phyloP scores from a whole-genome alignment of 192 early-diverging fungal species.

The Mortierella claussenii region DNA sequence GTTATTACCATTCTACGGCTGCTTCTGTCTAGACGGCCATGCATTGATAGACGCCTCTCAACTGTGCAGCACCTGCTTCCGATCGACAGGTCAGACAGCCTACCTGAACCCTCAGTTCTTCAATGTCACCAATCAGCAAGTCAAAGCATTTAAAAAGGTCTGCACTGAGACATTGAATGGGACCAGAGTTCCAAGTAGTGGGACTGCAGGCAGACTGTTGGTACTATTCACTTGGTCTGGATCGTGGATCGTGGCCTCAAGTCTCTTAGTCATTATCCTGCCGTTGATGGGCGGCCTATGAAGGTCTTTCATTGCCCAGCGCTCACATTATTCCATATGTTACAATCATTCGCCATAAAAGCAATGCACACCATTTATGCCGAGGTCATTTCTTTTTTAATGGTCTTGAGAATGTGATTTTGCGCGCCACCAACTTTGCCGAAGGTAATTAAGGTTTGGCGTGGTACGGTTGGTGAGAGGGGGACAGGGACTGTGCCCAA shows the following conservation, averaged over 20 bases:
- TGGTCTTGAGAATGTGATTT: background rate
- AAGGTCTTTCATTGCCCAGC: too few species aligned
- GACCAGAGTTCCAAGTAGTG: conserved; percentile 2
- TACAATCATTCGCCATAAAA: background rate
- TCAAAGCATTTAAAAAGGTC: conserved; percentile 24
- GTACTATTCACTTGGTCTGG: background rate
- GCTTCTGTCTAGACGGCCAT: conserved; percentile 12
- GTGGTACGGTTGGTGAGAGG: background rate
- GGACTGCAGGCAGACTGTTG: background rate
- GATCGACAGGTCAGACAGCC: conserved; percentile 31
- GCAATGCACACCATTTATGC: too few species aligned
- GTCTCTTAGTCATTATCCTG: background rate
- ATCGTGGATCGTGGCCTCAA: conserved; percentile 3
- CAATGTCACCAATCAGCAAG: conserved; percentile 25
- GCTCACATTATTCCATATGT: too few species aligned
- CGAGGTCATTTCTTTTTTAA: background rate
- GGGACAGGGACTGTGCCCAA: background rate
- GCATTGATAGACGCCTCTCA: conserved; percentile 12
- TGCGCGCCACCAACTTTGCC: background rate
- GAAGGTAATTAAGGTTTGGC: background rate
- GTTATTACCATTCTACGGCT: conserved; percentile 29
- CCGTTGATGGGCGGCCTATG: background rate
- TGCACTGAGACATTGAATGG: conserved; percentile 23
- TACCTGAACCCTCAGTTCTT: conserved; percentile 20
- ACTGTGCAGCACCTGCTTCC: conserved; percentile 29